A percentile compares a stretch with the other conserved stretches of the same genome.
Conservation (phyloP, 208 protist genomes). For the Acanthamoeba triangularis region DNA sequence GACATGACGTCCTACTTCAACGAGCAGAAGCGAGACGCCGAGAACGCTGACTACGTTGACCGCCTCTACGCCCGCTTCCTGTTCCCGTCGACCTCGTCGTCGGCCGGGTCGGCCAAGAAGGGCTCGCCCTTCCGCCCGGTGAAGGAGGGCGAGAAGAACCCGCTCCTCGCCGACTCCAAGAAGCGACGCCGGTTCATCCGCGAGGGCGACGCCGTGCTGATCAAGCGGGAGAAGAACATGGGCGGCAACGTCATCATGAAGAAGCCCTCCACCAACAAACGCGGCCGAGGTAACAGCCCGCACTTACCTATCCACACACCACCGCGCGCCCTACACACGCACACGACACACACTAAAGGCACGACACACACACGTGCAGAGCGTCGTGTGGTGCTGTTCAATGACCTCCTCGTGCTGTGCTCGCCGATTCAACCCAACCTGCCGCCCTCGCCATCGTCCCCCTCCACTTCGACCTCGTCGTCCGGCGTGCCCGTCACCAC, state of each 20-base stretch:
- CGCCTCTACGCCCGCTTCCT: constrained; percentile 26
- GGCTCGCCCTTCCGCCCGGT: constrained; percentile 48
- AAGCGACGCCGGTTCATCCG: constrained; percentile 22
- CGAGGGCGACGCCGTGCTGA: constrained; percentile 36
- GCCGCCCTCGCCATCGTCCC: neutral
- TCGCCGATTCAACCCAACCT: neutral
- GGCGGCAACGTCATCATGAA: constrained; percentile 69
- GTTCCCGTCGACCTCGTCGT: constrained; percentile 32
- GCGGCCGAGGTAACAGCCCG: neutral
- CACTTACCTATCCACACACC: neutral
- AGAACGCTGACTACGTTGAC: constrained; percentile 56
- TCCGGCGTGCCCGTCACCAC: neutral
- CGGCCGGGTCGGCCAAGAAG: neutral
- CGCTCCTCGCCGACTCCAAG: constrained; percentile 54
- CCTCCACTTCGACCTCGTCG: neutral
- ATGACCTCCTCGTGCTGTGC: constrained; percentile 53
- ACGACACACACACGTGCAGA: neutral
- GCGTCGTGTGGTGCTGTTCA: constrained; percentile 42
- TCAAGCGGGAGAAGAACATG: constrained; percentile 59
- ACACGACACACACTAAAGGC: neutral
- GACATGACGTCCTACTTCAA: constrained; percentile 61
- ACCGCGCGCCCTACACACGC: too few relatives aligned
- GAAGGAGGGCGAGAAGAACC: constrained; percentile 41
- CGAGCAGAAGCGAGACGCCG: constrained; percentile 72
- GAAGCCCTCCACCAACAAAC: constrained; percentile 36